Evolutionary conservation across 768 basidiomycete genomes (phyloP).

Genomic region (Crepidotus variabilis): DNA sequence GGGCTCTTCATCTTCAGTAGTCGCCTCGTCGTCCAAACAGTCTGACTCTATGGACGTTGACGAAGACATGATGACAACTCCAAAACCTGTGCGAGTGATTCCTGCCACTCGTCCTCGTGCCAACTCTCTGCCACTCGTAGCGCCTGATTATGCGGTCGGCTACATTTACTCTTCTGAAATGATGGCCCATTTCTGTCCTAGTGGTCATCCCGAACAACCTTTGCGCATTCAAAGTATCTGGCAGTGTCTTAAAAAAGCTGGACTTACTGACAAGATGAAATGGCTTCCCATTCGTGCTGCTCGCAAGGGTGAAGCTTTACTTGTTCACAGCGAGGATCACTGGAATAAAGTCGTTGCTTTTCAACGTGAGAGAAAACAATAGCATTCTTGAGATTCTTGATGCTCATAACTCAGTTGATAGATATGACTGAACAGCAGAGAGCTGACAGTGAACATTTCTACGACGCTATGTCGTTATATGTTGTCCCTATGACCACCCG

Average conservation of each 20-base stretch:
- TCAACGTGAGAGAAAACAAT: slow-evolving; percentile 55
- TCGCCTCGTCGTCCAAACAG: background rate
- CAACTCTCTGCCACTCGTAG: slow-evolving; percentile 38
- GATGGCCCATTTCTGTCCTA: slow-evolving; percentile 75
- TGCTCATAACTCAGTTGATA: slow-evolving; percentile 23
- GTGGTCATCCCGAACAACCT: slow-evolving; percentile 66
- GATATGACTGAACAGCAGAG: slow-evolving; percentile 77
- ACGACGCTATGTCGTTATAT: slow-evolving; percentile 90
- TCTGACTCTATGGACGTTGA: slow-evolving; percentile 15
- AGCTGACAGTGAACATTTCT: slow-evolving; percentile 72
- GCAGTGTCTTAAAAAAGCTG: slow-evolving; percentile 54
- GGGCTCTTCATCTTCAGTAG: background rate
- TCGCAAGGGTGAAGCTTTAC: slow-evolving; percentile 70
- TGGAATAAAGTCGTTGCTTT: slow-evolving; percentile 89
- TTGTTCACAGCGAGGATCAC: slow-evolving; percentile 88
- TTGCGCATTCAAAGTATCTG: slow-evolving; percentile 82
- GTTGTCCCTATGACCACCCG: slow-evolving; percentile 82
- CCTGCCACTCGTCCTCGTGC: slow-evolving; percentile 32
- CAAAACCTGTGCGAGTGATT: background rate
- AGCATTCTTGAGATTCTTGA: slow-evolving; percentile 9
- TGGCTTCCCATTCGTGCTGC: slow-evolving; percentile 74
- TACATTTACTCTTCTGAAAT: slow-evolving; percentile 86
- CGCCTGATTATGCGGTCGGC: slow-evolving; percentile 54
- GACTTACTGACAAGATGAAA: slow-evolving; percentile 69
- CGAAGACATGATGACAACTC: slow-evolving; percentile 2